phyloP scores from a whole-genome alignment of 1,284 basidiomycete genomes.

The Microbotryum silenes-acaulis region DNA sequence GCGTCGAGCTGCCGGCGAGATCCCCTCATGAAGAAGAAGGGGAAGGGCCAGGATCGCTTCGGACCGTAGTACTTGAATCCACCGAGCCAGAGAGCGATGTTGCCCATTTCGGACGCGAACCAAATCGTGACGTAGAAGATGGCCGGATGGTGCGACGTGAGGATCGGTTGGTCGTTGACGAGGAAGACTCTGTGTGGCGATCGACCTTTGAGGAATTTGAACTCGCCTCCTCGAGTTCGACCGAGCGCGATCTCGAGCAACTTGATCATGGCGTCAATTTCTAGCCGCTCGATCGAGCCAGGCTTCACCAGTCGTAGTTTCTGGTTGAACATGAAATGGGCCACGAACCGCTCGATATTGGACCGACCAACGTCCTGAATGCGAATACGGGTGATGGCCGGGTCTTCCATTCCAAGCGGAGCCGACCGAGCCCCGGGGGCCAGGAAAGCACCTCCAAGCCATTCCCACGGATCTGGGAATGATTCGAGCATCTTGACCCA shows the following conservation, averaged over 20 bases:
- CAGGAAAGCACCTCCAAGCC: constrained; percentile 20
- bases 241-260: neutral
- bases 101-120: neutral
- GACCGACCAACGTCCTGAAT: constrained; percentile 20
- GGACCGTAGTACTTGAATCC: constrained; percentile 27
- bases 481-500: constrained; percentile 22
- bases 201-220: constrained; percentile 16
- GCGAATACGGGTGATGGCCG: constrained; percentile 11
- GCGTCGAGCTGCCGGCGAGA: constrained; percentile 21
- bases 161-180: constrained; percentile 13
- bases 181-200: constrained; percentile 13
- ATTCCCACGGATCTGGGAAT: constrained; percentile 10
- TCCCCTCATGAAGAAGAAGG: constrained; percentile 15
- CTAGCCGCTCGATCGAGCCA: neutral
- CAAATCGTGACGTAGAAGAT: constrained; percentile 21
- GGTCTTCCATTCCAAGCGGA: constrained; percentile 15
- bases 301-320: constrained; percentile 11
- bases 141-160: constrained; percentile 18
- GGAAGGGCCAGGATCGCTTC: constrained; percentile 11
- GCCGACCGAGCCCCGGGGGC: constrained; percentile 2
- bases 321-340: constrained; percentile 18
- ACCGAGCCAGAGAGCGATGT: constrained; percentile 7
- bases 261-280: neutral
- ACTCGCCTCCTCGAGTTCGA: neutral
- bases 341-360: constrained; percentile 27